Conservation (phyloP, 1,284 basidiomycete genomes). For the Apiotrichum mycotoxinovorans region DNA sequence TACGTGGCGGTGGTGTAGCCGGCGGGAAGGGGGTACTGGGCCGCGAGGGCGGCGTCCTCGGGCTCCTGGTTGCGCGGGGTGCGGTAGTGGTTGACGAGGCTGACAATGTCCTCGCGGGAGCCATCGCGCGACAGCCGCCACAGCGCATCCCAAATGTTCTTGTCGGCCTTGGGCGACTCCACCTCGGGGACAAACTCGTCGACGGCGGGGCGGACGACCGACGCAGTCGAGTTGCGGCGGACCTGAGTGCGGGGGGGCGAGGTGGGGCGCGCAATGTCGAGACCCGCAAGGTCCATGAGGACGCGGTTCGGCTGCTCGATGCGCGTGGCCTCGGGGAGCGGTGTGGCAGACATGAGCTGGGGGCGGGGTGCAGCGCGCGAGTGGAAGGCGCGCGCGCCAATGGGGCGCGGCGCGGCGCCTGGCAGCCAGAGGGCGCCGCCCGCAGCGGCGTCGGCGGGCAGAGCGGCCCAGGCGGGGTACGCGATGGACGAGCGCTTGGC, state of each 20-base stretch:
- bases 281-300: constrained; percentile 43
- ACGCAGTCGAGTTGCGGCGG: constrained; percentile 34
- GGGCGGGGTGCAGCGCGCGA: constrained; percentile 14
- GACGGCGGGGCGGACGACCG: constrained; percentile 17
- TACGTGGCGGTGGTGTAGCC: constrained; percentile 54
- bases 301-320: constrained; percentile 35
- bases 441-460: constrained; percentile 14
- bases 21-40: constrained; percentile 28
- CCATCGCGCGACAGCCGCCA: neutral
- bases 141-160: neutral
- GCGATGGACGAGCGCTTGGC: constrained; percentile 11
- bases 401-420: constrained; percentile 11
- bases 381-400: constrained; percentile 28
- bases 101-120: neutral
- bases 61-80: constrained; percentile 4
- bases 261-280: constrained; percentile 25
- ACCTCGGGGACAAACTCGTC: neutral
- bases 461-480: constrained; percentile 17
- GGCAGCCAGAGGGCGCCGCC: constrained; percentile 18
- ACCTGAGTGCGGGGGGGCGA: constrained; percentile 15
- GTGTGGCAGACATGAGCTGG: constrained; percentile 9
- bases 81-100: constrained; percentile 33
- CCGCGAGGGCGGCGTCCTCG: constrained; percentile 19
- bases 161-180: neutral
- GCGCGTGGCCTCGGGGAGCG: constrained; percentile 14